Evolutionary conservation across 371 early-diverging fungal species (phyloP).

Genomic region (Mucor circinelloides): DNA sequence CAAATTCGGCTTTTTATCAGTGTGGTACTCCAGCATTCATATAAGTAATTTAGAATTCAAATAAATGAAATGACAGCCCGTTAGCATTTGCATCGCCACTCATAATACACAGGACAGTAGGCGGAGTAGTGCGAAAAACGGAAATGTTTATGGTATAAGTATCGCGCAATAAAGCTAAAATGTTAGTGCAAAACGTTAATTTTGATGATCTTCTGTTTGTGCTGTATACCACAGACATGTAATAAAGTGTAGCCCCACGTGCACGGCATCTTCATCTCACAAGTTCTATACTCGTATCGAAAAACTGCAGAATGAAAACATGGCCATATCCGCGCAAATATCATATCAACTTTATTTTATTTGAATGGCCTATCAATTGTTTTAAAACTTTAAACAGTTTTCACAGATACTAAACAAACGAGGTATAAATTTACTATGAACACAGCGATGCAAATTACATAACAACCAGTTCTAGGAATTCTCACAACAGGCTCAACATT

Average conservation of each 20-base stretch:
- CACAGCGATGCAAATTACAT: neutral
- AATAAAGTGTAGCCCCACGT: neutral
- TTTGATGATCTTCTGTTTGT: neutral
- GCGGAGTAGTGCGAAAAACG: neutral
- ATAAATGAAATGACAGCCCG: neutral
- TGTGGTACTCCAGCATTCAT: neutral
- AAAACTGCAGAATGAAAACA: neutral
- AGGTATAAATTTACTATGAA: neutral
- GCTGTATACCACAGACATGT: neutral
- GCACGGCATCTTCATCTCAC: neutral
- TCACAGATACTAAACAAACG: neutral
- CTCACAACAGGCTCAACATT: neutral
- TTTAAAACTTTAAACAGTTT: neutral
- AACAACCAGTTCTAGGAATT: neutral
- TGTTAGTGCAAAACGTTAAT: neutral
- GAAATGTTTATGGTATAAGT: neutral
- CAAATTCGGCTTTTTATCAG: neutral
- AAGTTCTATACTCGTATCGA: neutral
- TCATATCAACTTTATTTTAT: no score
- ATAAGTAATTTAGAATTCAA: neutral
- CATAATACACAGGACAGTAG: no score
- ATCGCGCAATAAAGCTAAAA: neutral
- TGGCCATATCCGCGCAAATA: neutral
- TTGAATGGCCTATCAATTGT: neutral
- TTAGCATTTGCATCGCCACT: neutral